Evolutionary conservation across 1,284 basidiomycete genomes (phyloP), one percentile per base, ranked within the genome.

Genomic region (Ganoderma lucidum): DNA sequence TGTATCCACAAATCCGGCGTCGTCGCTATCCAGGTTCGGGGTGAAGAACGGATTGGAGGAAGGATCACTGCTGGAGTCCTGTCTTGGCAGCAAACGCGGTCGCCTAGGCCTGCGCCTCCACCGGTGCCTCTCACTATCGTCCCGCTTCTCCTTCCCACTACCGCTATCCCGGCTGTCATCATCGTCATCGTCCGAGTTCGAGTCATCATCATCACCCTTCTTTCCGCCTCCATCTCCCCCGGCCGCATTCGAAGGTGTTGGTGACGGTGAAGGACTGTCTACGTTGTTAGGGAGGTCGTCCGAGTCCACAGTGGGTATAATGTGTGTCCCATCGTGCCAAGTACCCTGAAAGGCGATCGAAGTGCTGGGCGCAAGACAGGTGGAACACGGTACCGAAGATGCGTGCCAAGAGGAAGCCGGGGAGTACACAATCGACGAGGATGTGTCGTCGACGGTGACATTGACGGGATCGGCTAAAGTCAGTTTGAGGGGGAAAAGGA

Each of bases 381-480:
- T 68, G 19, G 75, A 67, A 75, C 82, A 85, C 10, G 76, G 73
- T 41, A 76, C 72, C 9, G 78, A 71, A 78, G 65, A 82, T 69
- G 74, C 76, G 75, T 74, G 76, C 87, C 86, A 87, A 15, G 80
- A 78, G 1, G 75, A 69, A 3, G 78, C 56, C 2, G 86, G 86
- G 8, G 75, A 69, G 68, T 86, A 88, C 14, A 80, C 62, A 41
- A 88, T 83, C 4, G 80, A 79, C 1, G 80, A 74, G 56, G 85
- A 80, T 2, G 79, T 78, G 72, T 87, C 85, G 68, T 87, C 82
- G 39, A 88, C 73, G 5, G 85, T 86, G 32, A 83, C 72, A 71
- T 86, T 86, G 56, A 78, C 73, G 35, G 75, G 68, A 17, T 55
- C 69, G 41, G 74, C 73, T n/a, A 30, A 44, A 19, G 65, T 56